Evolutionary conservation across 2,329 filamentous ascomycete genomes (phyloP).

Genomic region (Hypoxylon sp.): DNA sequence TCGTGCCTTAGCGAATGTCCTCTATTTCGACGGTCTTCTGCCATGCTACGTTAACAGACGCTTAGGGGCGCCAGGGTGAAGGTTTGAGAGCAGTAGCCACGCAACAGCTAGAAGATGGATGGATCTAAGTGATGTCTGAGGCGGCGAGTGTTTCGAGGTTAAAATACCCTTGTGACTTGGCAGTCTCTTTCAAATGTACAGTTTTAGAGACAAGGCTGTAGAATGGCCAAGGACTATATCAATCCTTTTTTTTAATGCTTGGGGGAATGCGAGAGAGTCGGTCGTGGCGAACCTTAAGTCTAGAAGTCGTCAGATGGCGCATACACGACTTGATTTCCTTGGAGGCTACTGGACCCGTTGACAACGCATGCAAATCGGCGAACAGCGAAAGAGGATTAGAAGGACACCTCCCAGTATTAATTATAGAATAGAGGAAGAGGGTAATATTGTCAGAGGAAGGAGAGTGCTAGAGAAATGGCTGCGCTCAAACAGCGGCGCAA

Average conservation of each 20-base stretch:
- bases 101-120: slow-evolving; percentile 38
- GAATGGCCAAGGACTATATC: slow-evolving; percentile 28
- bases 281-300: slow-evolving; percentile 20
- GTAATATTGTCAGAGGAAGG: slow-evolving; percentile 22
- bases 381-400: slow-evolving; percentile 21
- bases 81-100: slow-evolving; percentile 46
- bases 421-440: slow-evolving; percentile 18
- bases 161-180: slow-evolving; percentile 21
- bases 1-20: slow-evolving; percentile 56
- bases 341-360: slow-evolving; percentile 16
- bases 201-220: slow-evolving; percentile 22
- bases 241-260: slow-evolving; percentile 13
- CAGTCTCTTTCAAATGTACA: slow-evolving; percentile 21
- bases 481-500: slow-evolving; percentile 45
- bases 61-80: slow-evolving; percentile 52
- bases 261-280: slow-evolving; percentile 15
- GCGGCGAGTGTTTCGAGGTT: slow-evolving; percentile 31
- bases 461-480: slow-evolving; percentile 44
- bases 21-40: slow-evolving; percentile 56
- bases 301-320: slow-evolving; percentile 24
- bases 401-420: slow-evolving; percentile 13
- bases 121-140: slow-evolving; percentile 33
- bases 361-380: slow-evolving; percentile 25
- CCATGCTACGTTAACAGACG: slow-evolving; percentile 56
- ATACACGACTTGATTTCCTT: slow-evolving; percentile 22